Percentiles rank a stretch among this genome's conserved stretches.
phyloP scores from a whole-genome alignment of 192 early-diverging fungal genomes.

The Coemansia sp. region DNA sequence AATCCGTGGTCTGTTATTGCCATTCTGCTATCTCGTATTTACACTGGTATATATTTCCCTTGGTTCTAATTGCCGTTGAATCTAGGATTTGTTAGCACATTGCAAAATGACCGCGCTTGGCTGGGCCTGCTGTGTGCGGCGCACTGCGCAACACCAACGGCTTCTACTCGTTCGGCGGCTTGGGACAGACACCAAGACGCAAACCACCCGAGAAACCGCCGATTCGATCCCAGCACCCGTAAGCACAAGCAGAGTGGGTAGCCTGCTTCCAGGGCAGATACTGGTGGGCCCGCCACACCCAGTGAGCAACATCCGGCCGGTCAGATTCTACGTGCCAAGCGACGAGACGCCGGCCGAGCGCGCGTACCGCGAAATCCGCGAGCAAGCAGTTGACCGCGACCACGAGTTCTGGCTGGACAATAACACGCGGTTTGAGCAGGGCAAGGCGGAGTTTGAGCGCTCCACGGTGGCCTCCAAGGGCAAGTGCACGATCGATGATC shows the following conservation, averaged over 20 bases:
- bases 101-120: too few relatives aligned
- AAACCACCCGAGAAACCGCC: too few relatives aligned
- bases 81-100: too few relatives aligned
- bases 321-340: conserved; percentile 28
- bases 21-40: too few relatives aligned
- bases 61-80: too few relatives aligned
- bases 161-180: too few relatives aligned
- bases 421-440: conserved; percentile 43
- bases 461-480: conserved; percentile 9
- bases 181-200: too few relatives aligned
- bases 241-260: background rate
- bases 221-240: background rate
- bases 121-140: too few relatives aligned
- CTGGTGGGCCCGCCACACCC: conserved; percentile 43
- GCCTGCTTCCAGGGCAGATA: conserved; percentile 44
- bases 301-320: conserved; percentile 49
- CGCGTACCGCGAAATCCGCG: conserved; percentile 37
- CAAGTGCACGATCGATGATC: conserved; percentile 39
- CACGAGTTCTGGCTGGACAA: conserved; percentile 52
- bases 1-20: background rate
- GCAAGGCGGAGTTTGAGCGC: conserved; percentile 40
- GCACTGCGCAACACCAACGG: too few relatives aligned
- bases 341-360: conserved; percentile 36
- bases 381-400: conserved; percentile 28
- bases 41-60: too few relatives aligned